Evolutionary conservation across 1,284 basidiomycete species (phyloP).

Genomic region (Agaricales sp.): DNA sequence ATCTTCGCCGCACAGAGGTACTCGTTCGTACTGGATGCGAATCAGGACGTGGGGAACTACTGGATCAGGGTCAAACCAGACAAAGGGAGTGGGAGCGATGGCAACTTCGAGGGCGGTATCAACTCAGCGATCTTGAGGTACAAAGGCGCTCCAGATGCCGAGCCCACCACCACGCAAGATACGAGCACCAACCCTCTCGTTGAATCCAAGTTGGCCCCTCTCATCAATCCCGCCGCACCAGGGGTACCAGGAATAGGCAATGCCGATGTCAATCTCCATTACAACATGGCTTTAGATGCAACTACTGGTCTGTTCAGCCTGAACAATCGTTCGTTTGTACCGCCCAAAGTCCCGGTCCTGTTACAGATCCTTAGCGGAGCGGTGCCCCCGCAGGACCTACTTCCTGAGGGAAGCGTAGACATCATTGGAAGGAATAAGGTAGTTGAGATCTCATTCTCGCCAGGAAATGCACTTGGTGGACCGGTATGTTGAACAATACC

Average conservation of each 20-base stretch:
- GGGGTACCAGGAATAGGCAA: constrained; percentile 23
- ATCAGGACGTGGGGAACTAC: constrained; percentile 26
- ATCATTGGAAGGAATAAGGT: constrained; percentile 20
- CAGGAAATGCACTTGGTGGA: background rate
- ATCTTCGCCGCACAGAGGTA: constrained; percentile 22
- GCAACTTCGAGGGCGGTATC: constrained; percentile 24
- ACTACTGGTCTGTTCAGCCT: constrained; percentile 9
- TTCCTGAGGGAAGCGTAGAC: constrained; percentile 19
- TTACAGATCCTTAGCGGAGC: constrained; percentile 25
- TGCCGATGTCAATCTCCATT: constrained; percentile 27
- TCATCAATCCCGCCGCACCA: constrained; percentile 25
- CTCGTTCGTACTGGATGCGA: constrained; percentile 20
- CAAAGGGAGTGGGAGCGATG: background rate
- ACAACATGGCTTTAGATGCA: constrained; percentile 19
- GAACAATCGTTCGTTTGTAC: constrained; percentile 19
- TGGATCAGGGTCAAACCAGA: constrained; percentile 8
- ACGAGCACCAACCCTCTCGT: constrained; percentile 19
- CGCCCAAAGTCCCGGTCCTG: constrained; percentile 22
- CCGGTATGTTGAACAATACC: constrained; percentile 12
- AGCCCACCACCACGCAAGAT: constrained; percentile 27
- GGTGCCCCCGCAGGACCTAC: constrained; percentile 14
- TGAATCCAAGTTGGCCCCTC: constrained; percentile 27
- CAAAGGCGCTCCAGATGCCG: constrained; percentile 26
- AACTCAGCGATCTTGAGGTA: constrained; percentile 51
- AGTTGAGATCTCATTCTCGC: constrained; percentile 19